phyloP scores from a whole-genome alignment of 2,329 filamentous ascomycete species.

The Boeremia lycopersici region DNA sequence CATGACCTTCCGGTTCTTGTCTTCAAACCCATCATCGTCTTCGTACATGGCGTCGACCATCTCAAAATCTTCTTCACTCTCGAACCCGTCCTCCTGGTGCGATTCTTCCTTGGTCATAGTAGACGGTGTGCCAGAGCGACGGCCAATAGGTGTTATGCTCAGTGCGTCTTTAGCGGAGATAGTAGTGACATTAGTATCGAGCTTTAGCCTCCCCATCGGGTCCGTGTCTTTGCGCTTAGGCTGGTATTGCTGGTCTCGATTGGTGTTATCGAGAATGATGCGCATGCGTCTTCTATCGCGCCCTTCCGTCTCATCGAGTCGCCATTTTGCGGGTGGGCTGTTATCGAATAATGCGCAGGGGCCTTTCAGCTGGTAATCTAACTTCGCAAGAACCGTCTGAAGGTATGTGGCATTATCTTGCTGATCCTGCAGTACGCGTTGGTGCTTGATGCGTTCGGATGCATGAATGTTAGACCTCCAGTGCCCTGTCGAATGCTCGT shows the following conservation, averaged over 20 bases:
- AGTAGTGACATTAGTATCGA: slow-evolving; percentile 52
- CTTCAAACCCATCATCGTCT: slow-evolving; percentile 84
- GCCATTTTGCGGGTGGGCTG: slow-evolving; percentile 74
- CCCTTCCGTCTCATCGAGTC: slow-evolving; percentile 92
- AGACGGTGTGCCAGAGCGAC: slow-evolving; percentile 26
- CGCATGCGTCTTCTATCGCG: slow-evolving; percentile 93
- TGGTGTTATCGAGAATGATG: slow-evolving; percentile 76
- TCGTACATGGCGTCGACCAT: slow-evolving; percentile 92
- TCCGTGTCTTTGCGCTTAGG: slow-evolving; percentile 78
- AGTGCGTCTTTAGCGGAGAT: slow-evolving; percentile 39
- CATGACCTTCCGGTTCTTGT: slow-evolving; percentile 98
- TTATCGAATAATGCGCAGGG: slow-evolving; percentile 82
- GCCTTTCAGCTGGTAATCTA: slow-evolving; percentile 77
- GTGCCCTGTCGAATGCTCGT: slow-evolving; percentile 83
- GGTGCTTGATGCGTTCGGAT: slow-evolving; percentile 89
- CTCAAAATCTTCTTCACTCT: slow-evolving; percentile 88
- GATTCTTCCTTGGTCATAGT: slow-evolving; percentile 22
- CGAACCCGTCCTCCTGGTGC: slow-evolving; percentile 46
- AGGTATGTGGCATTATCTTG: slow-evolving; percentile 87
- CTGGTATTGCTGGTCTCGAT: slow-evolving; percentile 74
- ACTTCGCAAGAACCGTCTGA: slow-evolving; percentile 74
- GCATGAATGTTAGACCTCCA: slow-evolving; percentile 97
- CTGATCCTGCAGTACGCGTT: slow-evolving; percentile 87
- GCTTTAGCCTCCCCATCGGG: slow-evolving; percentile 53
- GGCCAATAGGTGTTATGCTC: slow-evolving; percentile 36